Percentiles rank a stretch among this genome's conserved stretches.
Conservation (phyloP, 2,329 filamentous ascomycete genomes). For the Paracorniculantispora psalliotae region DNA sequence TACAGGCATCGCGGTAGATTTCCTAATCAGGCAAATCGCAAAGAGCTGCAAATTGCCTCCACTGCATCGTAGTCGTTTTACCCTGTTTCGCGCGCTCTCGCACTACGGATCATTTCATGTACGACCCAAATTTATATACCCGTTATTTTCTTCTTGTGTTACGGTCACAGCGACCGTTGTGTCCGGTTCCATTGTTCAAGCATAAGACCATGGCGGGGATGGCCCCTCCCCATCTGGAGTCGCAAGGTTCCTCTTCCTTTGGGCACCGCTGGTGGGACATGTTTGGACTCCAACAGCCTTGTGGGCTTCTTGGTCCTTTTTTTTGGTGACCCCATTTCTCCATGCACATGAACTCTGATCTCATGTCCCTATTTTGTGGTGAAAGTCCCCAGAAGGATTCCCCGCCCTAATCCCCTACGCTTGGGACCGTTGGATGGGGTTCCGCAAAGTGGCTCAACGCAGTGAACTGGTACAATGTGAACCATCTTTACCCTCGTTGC, state of each 20-base stretch:
- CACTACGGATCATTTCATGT: neutral
- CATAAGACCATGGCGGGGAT: conserved; percentile 3
- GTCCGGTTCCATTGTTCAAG: conserved; percentile 5
- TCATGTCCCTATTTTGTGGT: neutral
- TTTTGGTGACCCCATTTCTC: conserved; percentile 2
- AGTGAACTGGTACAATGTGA: neutral
- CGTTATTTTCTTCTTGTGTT: neutral
- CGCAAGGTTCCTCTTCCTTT: neutral
- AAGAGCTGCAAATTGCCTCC: neutral
- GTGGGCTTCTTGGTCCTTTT: conserved; percentile 5
- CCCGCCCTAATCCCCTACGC: neutral
- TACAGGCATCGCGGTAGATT: neutral
- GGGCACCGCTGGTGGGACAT: conserved; percentile 7
- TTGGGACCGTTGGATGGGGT: neutral
- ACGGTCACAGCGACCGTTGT: neutral
- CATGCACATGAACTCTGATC: neutral
- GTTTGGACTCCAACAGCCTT: conserved; percentile 8
- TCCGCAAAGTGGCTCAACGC: neutral
- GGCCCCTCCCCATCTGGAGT: neutral
- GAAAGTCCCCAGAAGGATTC: neutral
- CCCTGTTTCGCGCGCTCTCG: neutral
- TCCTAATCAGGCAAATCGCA: conserved; percentile 1
- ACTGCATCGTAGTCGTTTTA: neutral
- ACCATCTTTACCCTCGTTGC: neutral
- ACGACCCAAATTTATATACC: neutral